Percentiles rank a stretch among this genome's conserved stretches.
phyloP scores from a whole-genome alignment of 2,329 filamentous ascomycete species.

The Diplodia corticola region DNA sequence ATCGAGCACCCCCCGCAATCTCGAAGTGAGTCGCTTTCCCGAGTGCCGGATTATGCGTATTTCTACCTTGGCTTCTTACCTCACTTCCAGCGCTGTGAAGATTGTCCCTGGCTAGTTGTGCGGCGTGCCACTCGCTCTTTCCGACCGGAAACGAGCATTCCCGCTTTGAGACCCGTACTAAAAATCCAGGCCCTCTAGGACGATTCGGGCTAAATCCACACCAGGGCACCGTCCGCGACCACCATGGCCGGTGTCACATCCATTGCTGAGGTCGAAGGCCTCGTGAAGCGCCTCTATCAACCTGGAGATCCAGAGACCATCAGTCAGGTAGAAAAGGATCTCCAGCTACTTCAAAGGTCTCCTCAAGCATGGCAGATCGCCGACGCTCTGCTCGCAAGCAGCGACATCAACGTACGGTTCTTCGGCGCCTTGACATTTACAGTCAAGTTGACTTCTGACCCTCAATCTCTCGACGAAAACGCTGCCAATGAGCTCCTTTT shows the following conservation, averaged over 20 bases:
- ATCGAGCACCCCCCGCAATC: too few species aligned
- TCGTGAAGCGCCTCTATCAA: constrained; percentile 55
- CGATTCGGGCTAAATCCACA: not conserved
- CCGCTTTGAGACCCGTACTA: not conserved
- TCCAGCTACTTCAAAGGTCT: constrained; percentile 78
- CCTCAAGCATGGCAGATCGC: constrained; percentile 83
- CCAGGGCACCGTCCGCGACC: not conserved
- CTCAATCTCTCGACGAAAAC: constrained; percentile 32
- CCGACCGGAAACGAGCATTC: not conserved
- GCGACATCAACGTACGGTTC: constrained; percentile 78
- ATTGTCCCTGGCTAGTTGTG: not conserved
- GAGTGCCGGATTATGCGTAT: not conserved
- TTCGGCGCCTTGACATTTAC: constrained; percentile 92
- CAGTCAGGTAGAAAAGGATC: constrained; percentile 65
- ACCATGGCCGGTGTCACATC: constrained; percentile 16
- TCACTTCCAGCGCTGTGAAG: not conserved
- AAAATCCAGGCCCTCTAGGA: not conserved
- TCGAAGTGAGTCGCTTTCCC: not conserved
- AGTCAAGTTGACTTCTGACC: constrained; percentile 73
- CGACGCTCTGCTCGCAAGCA: constrained; percentile 68
- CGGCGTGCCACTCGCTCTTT: not conserved
- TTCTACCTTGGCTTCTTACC: not conserved
- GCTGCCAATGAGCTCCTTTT: constrained; percentile 38
- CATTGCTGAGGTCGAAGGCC: constrained; percentile 41
- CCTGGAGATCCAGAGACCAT: constrained; percentile 49